Percentiles rank a stretch among this genome's conserved stretches.
These are phyloP conservation scores for Sclerospora graminicola DNA, from an alignment of 352 stramenopile species.

Conservation along the genomic window DNA sequence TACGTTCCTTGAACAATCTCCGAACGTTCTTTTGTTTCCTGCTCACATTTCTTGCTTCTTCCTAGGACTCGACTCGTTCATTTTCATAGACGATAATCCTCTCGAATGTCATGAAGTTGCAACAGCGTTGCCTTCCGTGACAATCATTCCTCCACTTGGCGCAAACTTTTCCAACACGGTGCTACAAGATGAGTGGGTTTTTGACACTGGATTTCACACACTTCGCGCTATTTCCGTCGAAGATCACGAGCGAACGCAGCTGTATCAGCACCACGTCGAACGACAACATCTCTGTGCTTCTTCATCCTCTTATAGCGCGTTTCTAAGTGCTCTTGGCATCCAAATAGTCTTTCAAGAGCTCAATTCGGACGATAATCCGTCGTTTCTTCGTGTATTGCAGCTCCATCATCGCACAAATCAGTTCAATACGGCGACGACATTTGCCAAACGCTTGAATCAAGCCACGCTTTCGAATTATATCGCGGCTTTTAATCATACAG, in stretches of 20 bases:
- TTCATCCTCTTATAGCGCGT: constrained; percentile 44
- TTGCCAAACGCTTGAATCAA: constrained; percentile 30
- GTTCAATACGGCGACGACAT: constrained; percentile 55
- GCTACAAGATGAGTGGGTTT: constrained; percentile 43
- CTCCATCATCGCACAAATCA: too few relatives aligned
- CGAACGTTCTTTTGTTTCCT: too few relatives aligned
- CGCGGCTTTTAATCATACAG: constrained; percentile 5
- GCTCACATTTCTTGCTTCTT: neutral
- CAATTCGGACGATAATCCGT: constrained; percentile 8
- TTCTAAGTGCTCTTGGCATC: constrained; percentile 56
- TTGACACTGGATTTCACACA: constrained; percentile 20
- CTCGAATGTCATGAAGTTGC: constrained; percentile 59
- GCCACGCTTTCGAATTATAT: constrained; percentile 22
- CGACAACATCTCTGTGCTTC: constrained; percentile 28
- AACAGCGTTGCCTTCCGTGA: constrained; percentile 31
- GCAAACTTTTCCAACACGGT: constrained; percentile 21
- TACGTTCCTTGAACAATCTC: too few relatives aligned
- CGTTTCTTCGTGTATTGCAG: too few relatives aligned
- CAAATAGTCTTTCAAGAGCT: constrained; percentile 56
- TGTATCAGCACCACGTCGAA: constrained; percentile 50
- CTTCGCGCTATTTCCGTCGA: too few relatives aligned
- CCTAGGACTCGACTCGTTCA: constrained; percentile 43
- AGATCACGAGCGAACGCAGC: constrained; percentile 27
- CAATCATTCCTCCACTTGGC: constrained; percentile 41
- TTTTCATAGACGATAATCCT: constrained; percentile 69